Percentiles rank a stretch among this genome's conserved stretches.
These are phyloP conservation scores for Phaffomyces opuntiae DNA, from an alignment of 805 yeast species.

Conservation along the genomic window DNA sequence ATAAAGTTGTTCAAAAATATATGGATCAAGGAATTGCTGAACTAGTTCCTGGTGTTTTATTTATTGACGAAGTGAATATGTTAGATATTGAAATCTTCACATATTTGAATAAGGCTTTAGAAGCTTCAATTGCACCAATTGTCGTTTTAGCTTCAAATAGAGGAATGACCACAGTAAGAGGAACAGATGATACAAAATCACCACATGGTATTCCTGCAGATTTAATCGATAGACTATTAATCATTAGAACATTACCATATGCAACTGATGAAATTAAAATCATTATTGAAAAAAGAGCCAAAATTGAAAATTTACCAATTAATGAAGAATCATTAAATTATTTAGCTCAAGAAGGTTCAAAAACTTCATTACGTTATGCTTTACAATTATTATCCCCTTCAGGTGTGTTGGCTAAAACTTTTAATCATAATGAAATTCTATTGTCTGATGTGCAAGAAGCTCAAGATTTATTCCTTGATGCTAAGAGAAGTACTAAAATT, in stretches of 20 bases:
- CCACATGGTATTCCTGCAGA: constrained; percentile 98
- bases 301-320: constrained; percentile 65
- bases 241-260: constrained; percentile 90
- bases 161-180: constrained; percentile 87
- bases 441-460: constrained; percentile 79
- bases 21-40: constrained; percentile 98
- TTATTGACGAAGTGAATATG: constrained; percentile 98
- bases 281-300: constrained; percentile 77
- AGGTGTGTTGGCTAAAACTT: constrained; percentile 69
- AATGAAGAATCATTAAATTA: constrained; percentile 63
- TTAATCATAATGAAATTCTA: constrained; percentile 62
- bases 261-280: constrained; percentile 70
- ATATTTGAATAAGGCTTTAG: constrained; percentile 88
- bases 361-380: constrained; percentile 84
- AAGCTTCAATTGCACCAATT: constrained; percentile 85
- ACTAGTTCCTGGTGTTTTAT: constrained; percentile 93
- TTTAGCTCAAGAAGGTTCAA: constrained; percentile 67
- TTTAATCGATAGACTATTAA: constrained; percentile 82
- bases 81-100: constrained; percentile 96
- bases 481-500: constrained; percentile 69
- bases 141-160: constrained; percentile 95
- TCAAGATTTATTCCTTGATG: constrained; percentile 76
- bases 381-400: constrained; percentile 89
- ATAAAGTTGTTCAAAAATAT: constrained; percentile 91
- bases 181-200: constrained; percentile 76